These are phyloP conservation scores for Russula virescens DNA, from an alignment of 768 basidiomycete genomes.

Conservation along the genomic window DNA sequence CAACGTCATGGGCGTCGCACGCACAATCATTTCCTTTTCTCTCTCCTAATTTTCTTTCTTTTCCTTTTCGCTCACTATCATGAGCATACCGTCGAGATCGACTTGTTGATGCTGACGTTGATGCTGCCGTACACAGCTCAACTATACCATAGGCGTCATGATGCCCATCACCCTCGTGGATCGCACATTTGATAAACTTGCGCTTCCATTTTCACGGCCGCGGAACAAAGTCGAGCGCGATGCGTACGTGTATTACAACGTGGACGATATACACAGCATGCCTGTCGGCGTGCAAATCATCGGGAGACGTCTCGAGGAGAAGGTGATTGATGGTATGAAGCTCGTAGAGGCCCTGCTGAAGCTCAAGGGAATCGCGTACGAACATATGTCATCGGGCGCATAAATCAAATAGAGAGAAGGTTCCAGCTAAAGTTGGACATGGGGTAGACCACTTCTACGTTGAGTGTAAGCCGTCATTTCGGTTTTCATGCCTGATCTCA, in stretches of 20 bases:
- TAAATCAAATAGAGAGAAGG: too few relatives aligned
- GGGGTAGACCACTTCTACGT: slow-evolving; percentile 84
- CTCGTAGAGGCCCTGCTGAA: too few relatives aligned
- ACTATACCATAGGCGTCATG: slow-evolving; percentile 53
- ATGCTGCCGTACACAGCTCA: slow-evolving; percentile 33
- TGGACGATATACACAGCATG: slow-evolving; percentile 64
- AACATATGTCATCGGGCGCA: neutral
- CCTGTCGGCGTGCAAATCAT: slow-evolving; percentile 64
- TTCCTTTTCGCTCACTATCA: neutral
- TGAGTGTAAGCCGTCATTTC: slow-evolving; percentile 45
- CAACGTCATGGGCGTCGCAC: slow-evolving; percentile 59
- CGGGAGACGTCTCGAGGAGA: slow-evolving; percentile 60
- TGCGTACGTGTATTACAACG: slow-evolving; percentile 50
- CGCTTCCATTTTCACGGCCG: slow-evolving; percentile 29
- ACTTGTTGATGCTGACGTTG: slow-evolving; percentile 3
- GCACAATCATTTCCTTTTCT: too few relatives aligned
- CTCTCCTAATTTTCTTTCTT: neutral
- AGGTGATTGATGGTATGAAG: slow-evolving; percentile 63
- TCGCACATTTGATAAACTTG: slow-evolving; percentile 37
- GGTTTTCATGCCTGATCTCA: neutral
- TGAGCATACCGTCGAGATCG: neutral
- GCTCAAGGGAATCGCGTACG: slow-evolving; percentile 4
- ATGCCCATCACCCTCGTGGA: slow-evolving; percentile 55
- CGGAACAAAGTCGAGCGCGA: slow-evolving; percentile 42
- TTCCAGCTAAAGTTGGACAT: slow-evolving; percentile 71